Conservation (phyloP, 2,329 filamentous ascomycete genomes). For the Gaeumannomyces sp. region DNA sequence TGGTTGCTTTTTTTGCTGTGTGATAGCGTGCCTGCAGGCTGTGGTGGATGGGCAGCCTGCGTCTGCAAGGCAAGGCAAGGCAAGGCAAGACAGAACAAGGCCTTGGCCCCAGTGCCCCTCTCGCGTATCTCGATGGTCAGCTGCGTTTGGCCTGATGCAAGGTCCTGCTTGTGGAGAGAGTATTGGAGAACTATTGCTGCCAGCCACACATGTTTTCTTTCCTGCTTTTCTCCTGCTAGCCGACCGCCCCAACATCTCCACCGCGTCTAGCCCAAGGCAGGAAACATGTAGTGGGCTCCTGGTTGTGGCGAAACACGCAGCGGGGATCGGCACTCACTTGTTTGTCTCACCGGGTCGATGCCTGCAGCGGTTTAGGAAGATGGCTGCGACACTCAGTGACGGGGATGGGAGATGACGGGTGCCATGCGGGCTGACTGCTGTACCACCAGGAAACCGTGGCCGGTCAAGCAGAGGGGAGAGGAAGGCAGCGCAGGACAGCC, state of each 20-base stretch:
- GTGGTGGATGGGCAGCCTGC: not conserved
- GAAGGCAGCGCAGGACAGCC: not conserved
- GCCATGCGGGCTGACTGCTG: not conserved
- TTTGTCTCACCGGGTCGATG: not conserved
- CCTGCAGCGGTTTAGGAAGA: not conserved
- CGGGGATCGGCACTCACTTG: not conserved
- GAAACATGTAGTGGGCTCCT: not conserved
- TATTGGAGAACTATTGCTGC: not conserved
- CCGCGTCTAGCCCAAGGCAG: not conserved
- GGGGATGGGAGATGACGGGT: not conserved
- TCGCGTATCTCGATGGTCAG: not conserved
- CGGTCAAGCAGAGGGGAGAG: too few relatives aligned
- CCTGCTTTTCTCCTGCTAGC: not conserved
- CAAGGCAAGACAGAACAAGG: not conserved
- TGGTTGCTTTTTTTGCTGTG: not conserved
- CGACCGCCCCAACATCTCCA: not conserved
- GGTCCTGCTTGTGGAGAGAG: not conserved
- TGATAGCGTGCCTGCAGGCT: not conserved
- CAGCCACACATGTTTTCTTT: not conserved
- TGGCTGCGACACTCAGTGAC: too few relatives aligned
- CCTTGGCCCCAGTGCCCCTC: not conserved
- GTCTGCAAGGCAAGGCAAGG: conserved; percentile 1
- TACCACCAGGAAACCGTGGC: too few relatives aligned
- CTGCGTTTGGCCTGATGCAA: not conserved
- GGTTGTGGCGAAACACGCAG: not conserved